These are phyloP conservation scores for Corymbia calophylla DNA, from an alignment of 441 rosid species.

Conservation along the genomic window DNA sequence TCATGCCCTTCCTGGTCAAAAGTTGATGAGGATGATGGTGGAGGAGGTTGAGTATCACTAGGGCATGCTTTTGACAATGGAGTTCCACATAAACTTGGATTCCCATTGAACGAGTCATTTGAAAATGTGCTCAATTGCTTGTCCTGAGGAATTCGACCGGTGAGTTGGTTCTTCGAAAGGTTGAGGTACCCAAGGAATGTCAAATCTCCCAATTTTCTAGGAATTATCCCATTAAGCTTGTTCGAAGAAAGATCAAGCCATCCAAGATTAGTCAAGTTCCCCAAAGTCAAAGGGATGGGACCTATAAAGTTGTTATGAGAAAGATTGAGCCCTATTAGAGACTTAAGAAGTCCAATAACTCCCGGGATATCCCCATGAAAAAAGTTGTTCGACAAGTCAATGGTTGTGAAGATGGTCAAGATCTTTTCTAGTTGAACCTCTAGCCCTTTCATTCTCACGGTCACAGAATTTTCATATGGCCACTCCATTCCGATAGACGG, in stretches of 20 bases:
- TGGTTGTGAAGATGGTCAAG: background rate
- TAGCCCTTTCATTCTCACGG: background rate
- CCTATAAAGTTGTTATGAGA: background rate
- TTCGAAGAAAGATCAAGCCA: background rate
- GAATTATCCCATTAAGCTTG: background rate
- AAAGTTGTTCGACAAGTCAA: background rate
- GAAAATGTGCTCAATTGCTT: background rate
- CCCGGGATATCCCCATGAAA: background rate
- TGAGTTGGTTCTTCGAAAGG: background rate
- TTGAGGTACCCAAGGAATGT: background rate
- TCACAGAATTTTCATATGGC: background rate
- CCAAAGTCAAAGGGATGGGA: accelerated
- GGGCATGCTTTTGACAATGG: background rate
- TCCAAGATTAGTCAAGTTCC: background rate
- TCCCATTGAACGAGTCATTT: accelerated
- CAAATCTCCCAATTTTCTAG: background rate
- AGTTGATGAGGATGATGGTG: background rate
- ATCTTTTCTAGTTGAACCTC: background rate
- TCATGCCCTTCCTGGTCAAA: background rate
- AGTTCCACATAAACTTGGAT: background rate
- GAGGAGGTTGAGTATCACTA: background rate
- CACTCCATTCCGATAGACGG: no score
- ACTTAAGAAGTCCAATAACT: background rate
- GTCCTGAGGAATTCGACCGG: background rate
- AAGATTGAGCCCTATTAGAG: background rate